phyloP scores from a whole-genome alignment of 2,329 filamentous ascomycete species.

The Ophiostoma tasmaniense region DNA sequence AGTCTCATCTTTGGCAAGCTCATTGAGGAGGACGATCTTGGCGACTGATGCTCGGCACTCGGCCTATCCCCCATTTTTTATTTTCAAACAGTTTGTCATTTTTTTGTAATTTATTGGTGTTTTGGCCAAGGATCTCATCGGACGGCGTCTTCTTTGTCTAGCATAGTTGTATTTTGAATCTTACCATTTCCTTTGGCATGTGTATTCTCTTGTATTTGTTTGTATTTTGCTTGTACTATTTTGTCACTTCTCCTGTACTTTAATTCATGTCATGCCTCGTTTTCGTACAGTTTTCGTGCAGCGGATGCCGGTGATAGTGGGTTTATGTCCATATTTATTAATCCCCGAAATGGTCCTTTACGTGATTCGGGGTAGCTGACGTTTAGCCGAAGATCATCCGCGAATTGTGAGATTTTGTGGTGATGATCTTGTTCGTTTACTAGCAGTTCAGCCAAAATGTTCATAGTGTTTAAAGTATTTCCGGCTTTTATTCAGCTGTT shows the following conservation, averaged over 20 bases:
- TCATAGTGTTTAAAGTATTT: too few species aligned
- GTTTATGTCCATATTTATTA: not conserved
- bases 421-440: not conserved
- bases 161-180: not conserved
- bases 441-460: not conserved
- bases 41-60: slow-evolving; percentile 4
- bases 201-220: slow-evolving; percentile 8
- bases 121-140: not conserved
- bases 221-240: slow-evolving; percentile 8
- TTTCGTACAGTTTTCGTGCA: too few species aligned
- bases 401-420: not conserved
- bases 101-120: not conserved
- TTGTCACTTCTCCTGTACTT: not conserved
- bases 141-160: not conserved
- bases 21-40: slow-evolving; percentile 52
- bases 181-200: not conserved
- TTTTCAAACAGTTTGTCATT: not conserved
- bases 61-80: not conserved
- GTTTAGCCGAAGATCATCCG: not conserved
- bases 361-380: not conserved
- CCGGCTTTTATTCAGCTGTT: too few species aligned
- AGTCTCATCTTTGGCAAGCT: slow-evolving; percentile 80
- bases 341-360: too few species aligned
- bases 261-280: not conserved
- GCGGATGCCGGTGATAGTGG: too few species aligned